Base-by-base conservation (phyloP, 106 monocot species). In the Gastrodia elata region DNA sequence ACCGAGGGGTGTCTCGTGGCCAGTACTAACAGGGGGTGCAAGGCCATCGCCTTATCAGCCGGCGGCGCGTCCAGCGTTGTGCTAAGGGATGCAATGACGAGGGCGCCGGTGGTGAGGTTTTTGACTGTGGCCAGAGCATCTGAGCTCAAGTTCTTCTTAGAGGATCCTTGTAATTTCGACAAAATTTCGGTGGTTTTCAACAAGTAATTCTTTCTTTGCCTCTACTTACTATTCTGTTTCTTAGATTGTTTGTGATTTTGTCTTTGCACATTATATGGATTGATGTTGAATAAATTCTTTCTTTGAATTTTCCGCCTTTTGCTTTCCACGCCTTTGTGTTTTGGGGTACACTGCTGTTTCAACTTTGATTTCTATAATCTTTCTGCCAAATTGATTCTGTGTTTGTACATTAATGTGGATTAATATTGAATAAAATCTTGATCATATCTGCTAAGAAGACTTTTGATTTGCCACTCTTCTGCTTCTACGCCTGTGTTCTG, bases 1-100 rank as follows among this genome's bases (percentile, higher is more conserved):
- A 93, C 92, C 8, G 92, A 93, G 75, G 92, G 92, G 16, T 93
- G 92, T 71, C 79, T 93, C 10, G 89, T 93, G 59, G 92, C 92
- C 8, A 93, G 92, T 76, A 87, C 87, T 2, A 93, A 87, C 39
- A 78, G 92, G 64, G 92, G 92, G 8, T 89, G 79, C 70, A 93
- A 89, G 77, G 92, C 89, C 24, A 93, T 93, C 40, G 78, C 77
- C 24, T 83, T 74, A 39, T 93, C 81, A 3, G n/a, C n/a, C n/a
- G 93, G 93, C 5, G 93, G 93, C 1, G 93, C 93, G 2, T 72
- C 79, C 30, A 89, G 93, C 65, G 87, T 89, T 1, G 83, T 93
- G 16, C 27, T 87, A 27, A 68, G 71, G 69, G 93, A 93, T 43
- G 87, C 85, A 55, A 93, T 93, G 89, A 85, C 87, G 13, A 76